These are phyloP conservation scores for peach (Prunus persica) DNA, from an alignment of 306 rosid species.

Conservation along the genomic window Prunus_persica_NCBIv2 NC_034013.1:15753501-15754000, in stretches of 20 bases:
- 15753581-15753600: neutral
- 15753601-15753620: neutral
- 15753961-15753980: slow-evolving; percentile 44
- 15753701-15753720: slow-evolving; percentile 8
- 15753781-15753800: slow-evolving; percentile 67
- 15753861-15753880: slow-evolving; percentile 27
- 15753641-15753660: neutral
- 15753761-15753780: slow-evolving; percentile 21
- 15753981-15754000: neutral
- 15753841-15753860: slow-evolving; percentile 43
- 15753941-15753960: slow-evolving; percentile 47
- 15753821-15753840: slow-evolving; percentile 31
- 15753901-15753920: slow-evolving; percentile 75
- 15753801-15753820: slow-evolving; percentile 48
- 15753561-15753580: slow-evolving; percentile 1
- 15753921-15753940: slow-evolving; percentile 56
- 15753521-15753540: neutral
- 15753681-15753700: slow-evolving; percentile 29
- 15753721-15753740: neutral
- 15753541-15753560: neutral
- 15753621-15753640: neutral
- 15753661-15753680: slow-evolving; percentile 9
- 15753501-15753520: neutral
- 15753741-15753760: slow-evolving; percentile 27
- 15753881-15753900: slow-evolving; percentile 43